A percentile compares a stretch with the other conserved stretches of the same genome.
Evolutionary conservation across 257 asterid genomes (phyloP).

Genomic region (Plantago ovata): DNA sequence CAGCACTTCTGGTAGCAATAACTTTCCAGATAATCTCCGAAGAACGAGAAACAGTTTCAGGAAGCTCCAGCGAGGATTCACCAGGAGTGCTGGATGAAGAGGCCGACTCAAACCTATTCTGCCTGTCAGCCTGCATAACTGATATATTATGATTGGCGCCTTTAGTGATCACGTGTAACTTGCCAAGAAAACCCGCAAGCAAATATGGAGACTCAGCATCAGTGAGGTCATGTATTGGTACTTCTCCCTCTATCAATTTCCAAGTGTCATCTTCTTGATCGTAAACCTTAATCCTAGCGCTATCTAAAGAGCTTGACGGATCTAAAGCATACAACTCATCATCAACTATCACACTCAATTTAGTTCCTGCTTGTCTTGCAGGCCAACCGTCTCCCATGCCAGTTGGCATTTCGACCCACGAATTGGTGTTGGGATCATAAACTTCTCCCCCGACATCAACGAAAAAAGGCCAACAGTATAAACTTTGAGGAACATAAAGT

Average conservation of each 20-base stretch:
- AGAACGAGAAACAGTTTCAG: constrained; percentile 37
- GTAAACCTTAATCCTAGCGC: constrained; percentile 79
- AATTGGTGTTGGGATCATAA: constrained; percentile 74
- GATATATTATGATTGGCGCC: constrained; percentile 49
- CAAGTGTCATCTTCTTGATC: constrained; percentile 80
- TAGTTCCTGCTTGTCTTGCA: constrained; percentile 89
- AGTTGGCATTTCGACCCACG: constrained; percentile 84
- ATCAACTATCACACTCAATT: constrained; percentile 73
- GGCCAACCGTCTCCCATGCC: constrained; percentile 99
- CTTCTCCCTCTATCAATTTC: constrained; percentile 79
- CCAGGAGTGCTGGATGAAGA: constrained; percentile 18
- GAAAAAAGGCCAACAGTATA: constrained; percentile 89
- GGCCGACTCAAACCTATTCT: constrained; percentile 25
- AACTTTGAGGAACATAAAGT: constrained; percentile 83
- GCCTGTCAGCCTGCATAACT: constrained; percentile 68
- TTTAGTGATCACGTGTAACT: constrained; percentile 75
- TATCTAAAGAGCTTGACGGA: constrained; percentile 66
- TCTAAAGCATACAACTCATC: constrained; percentile 79
- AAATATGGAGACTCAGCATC: constrained; percentile 78
- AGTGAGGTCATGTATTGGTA: constrained; percentile 54
- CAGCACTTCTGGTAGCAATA: constrained; percentile 46
- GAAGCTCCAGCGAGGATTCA: constrained; percentile 32
- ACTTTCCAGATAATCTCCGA: constrained; percentile 62
- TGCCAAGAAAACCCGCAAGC: constrained; percentile 77
- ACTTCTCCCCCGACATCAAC: constrained; percentile 98